A percentile compares a stretch with the other conserved stretches of the same genome.
phyloP scores from a whole-genome alignment of 1,284 basidiomycete species.

The Boletus sp. region DNA sequence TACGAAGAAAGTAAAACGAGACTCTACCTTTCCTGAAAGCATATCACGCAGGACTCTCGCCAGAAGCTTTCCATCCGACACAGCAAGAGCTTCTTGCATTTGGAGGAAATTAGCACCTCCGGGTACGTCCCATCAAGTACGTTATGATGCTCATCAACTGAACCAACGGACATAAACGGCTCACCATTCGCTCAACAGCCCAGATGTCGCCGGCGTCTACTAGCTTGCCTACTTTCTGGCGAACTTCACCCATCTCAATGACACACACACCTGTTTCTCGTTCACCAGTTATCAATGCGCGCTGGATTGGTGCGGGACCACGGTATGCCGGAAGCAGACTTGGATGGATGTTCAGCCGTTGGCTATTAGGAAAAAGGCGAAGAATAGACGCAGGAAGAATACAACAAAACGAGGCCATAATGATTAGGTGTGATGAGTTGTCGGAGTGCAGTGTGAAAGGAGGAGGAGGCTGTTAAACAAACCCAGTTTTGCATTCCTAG shows the following conservation, averaged over 20 bases:
- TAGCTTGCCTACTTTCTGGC: conserved; percentile 43
- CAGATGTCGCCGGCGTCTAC: conserved; percentile 56
- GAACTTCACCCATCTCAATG: conserved; percentile 50
- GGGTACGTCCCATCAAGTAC: conserved; percentile 25
- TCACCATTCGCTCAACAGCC: conserved; percentile 47
- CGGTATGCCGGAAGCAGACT: conserved; percentile 88
- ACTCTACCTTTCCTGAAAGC: conserved; percentile 41
- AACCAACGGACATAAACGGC: neutral
- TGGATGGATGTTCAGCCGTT: conserved; percentile 91
- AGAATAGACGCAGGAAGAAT: conserved; percentile 64
- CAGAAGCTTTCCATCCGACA: conserved; percentile 64
- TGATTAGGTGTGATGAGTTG: conserved; percentile 57
- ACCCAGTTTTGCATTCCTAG: conserved; percentile 18
- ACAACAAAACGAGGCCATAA: conserved; percentile 94
- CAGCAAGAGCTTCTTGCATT: conserved; percentile 65
- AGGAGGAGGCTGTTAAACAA: conserved; percentile 41
- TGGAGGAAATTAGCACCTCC: conserved; percentile 51
- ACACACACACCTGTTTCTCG: conserved; percentile 61
- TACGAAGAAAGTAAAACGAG: conserved; percentile 39
- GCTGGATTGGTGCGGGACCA: conserved; percentile 93
- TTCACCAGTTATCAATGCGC: conserved; percentile 60
- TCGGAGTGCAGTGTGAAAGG: conserved; percentile 37
- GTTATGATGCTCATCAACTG: conserved; percentile 67
- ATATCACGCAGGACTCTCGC: conserved; percentile 73
- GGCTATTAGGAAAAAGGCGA: conserved; percentile 57